Evolutionary conservation across 805 yeast species (phyloP), one percentile per base, ranked within the genome.

Genomic region (Dipodascopsis uninucleata): DNA sequence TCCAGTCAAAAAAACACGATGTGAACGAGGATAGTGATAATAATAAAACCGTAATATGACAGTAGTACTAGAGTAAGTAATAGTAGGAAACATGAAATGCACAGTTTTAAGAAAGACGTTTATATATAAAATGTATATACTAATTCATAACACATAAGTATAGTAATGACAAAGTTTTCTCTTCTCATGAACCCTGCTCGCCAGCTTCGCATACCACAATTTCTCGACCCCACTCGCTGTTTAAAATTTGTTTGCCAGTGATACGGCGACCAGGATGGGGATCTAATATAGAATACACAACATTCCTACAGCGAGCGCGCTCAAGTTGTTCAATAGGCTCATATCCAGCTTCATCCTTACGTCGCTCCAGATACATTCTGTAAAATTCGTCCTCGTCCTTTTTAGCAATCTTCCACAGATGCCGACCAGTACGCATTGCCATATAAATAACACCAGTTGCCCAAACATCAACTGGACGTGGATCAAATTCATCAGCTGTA

Each of bases 141-240:
- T n/a, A n/a, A n/a, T n/a, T n/a, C n/a, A n/a, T n/a, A n/a, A n/a
- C n/a, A n/a, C n/a, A n/a, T n/a, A n/a, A n/a, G n/a, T n/a, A n/a
- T n/a, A n/a, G n/a, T n/a, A n/a, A n/a, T n/a, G n/a, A n/a, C n/a
- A n/a, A n/a, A n/a, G n/a, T n/a, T n/a, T n/a, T n/a, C n/a, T n/a
- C n/a, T n/a, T n/a, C n/a, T 40, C 34, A 49, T 40, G 51, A 21
- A 4, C 69, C 69, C 28, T 53, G 41, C 31, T 73, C 79, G 10
- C 85, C 89, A 20, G 85, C 83, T 28, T 75, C 79, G 63, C 96
- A 88, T 22, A 85, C 80, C 47, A 69, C 74, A 52, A 90, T 88
- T 61, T 86, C 94, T 47, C 97, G 71, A 0, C 95, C 95, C 97
- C 97, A 90, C 65, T 93, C 97, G 62, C 93, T 82, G 60, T 84